Evolutionary conservation across 2,329 filamentous ascomycete species (phyloP).

Genomic region (Talaromyces amestolkiae): DNA sequence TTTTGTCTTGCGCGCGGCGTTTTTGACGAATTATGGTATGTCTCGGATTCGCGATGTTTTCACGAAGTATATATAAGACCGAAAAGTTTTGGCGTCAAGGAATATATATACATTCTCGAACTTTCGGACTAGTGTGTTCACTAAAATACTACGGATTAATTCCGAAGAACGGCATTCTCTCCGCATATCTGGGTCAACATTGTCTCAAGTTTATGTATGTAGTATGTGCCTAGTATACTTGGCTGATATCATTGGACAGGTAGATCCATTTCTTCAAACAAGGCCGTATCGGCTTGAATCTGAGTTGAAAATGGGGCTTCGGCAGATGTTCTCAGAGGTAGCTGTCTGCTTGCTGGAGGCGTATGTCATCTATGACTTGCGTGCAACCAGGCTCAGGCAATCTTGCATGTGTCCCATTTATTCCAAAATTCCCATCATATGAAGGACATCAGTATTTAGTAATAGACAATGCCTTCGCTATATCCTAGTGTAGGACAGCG

Average conservation of each 20-base stretch:
- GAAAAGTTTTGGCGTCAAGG: no score
- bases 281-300: neutral
- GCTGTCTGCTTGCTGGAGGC: neutral
- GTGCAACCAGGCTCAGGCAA: neutral
- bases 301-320: neutral
- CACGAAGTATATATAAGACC: neutral
- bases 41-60: neutral
- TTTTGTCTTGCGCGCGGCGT: neutral
- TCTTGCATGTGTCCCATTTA: neutral
- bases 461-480: neutral
- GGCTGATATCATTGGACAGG: neutral
- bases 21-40: neutral
- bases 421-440: neutral
- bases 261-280: neutral
- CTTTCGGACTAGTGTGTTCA: neutral
- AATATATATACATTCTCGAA: neutral
- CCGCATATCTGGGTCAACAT: neutral
- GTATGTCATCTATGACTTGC: neutral
- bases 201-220: neutral
- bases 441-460: neutral
- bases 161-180: conserved; percentile 1
- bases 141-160: neutral
- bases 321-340: neutral
- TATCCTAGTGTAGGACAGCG: neutral
- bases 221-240: neutral